phyloP scores from a whole-genome alignment of 441 rosid genomes.

The Melastoma candidum region DNA sequence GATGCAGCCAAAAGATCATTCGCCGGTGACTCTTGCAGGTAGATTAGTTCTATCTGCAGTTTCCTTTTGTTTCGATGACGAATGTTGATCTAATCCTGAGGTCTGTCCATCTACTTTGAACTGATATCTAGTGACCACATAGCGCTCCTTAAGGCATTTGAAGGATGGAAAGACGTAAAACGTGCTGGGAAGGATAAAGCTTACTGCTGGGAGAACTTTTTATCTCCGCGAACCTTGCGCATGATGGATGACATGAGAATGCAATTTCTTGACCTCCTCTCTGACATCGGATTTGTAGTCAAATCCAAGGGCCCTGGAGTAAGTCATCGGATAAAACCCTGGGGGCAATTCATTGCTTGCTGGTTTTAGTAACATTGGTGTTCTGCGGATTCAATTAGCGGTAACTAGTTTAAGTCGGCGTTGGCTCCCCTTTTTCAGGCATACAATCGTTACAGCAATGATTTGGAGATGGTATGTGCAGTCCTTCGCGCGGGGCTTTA shows the following conservation, averaged over 20 bases:
- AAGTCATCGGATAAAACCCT: constrained; percentile 20
- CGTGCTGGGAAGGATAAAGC: constrained; percentile 47
- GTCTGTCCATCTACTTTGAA: no score
- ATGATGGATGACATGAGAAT: constrained; percentile 96
- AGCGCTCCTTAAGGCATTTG: constrained; percentile 86
- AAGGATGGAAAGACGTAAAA: constrained; percentile 77
- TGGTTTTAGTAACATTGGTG: no score
- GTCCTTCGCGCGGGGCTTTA: constrained; percentile 90
- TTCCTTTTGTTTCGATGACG: background rate
- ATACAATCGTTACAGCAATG: constrained; percentile 71
- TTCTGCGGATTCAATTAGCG: no score
- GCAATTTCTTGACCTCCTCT: constrained; percentile 76
- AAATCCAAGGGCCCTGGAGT: constrained; percentile 68
- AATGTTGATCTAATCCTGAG: no score
- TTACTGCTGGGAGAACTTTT: constrained; percentile 80
- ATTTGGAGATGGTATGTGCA: constrained; percentile 85
- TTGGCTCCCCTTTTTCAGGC: constrained; percentile 32
- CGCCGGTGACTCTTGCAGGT: constrained; percentile 98
- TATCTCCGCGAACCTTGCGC: constrained; percentile 71
- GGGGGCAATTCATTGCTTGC: no score
- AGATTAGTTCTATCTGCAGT: constrained; percentile 1
- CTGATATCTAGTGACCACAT: constrained; percentile 76
- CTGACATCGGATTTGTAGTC: constrained; percentile 84
- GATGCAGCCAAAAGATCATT: constrained; percentile 82
- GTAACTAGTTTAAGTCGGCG: no score